These are phyloP conservation scores for Rhizopus microsporus DNA, from an alignment of 371 early-diverging fungal genomes.

Conservation along the genomic window DNA sequence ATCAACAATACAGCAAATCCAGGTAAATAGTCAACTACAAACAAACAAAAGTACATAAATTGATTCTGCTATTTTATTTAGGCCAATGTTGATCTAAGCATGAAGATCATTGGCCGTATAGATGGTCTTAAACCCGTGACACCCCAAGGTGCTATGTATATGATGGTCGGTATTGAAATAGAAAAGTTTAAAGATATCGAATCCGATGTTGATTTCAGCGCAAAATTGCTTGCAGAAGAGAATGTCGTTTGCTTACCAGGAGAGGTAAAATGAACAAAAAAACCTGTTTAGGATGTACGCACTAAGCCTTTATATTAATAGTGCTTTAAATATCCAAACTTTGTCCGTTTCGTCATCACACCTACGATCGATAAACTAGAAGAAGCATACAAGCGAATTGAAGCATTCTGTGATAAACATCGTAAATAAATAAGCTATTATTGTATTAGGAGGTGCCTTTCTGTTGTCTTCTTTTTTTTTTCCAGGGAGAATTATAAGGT, in stretches of 20 bases:
- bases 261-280: constrained; percentile 44
- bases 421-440: constrained; percentile 21
- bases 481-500: neutral
- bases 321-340: constrained; percentile 83
- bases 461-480: constrained; percentile 1
- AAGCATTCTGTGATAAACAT: constrained; percentile 80
- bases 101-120: constrained; percentile 61
- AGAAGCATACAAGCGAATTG: constrained; percentile 78
- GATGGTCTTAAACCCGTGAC: constrained; percentile 75
- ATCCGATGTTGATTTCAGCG: constrained; percentile 81
- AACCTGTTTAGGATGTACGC: neutral
- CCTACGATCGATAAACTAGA: constrained; percentile 73
- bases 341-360: constrained; percentile 81
- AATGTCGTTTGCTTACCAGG: constrained; percentile 87
- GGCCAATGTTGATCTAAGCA: constrained; percentile 69
- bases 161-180: constrained; percentile 83
- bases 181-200: constrained; percentile 73
- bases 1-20: constrained; percentile 69
- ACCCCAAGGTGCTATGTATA: constrained; percentile 94
- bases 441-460: too few species aligned
- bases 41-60: neutral
- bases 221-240: constrained; percentile 83
- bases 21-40: constrained; percentile 31
- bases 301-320: constrained; percentile 22
- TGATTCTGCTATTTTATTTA: constrained; percentile 11